These are phyloP conservation scores for Stentor coeruleus DNA, from an alignment of 73 alveolate genomes.

Conservation along the genomic window DNA sequence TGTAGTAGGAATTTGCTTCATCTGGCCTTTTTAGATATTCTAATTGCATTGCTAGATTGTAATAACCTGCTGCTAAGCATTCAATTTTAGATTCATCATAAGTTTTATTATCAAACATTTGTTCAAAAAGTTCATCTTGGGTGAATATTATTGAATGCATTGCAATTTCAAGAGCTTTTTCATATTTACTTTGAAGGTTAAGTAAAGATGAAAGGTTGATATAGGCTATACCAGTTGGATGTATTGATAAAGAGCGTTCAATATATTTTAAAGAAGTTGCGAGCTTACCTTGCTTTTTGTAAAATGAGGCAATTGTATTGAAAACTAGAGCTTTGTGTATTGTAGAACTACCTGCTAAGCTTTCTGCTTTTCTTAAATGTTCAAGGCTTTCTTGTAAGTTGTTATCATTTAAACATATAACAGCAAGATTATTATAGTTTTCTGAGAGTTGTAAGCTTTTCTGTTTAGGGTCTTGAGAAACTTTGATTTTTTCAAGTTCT, in stretches of 20 bases:
- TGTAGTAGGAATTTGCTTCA: neutral
- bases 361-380: neutral
- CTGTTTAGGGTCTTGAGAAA: too few species aligned
- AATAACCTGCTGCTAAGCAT: neutral
- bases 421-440: neutral
- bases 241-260: neutral
- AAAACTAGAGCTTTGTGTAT: neutral
- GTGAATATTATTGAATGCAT: neutral
- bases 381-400: neutral
- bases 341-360: neutral
- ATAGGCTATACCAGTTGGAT: neutral
- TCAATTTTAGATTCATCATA: neutral
- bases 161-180: neutral
- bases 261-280: neutral
- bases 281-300: neutral
- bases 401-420: neutral
- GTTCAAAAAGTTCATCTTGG: neutral
- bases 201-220: neutral
- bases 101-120: neutral
- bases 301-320: neutral
- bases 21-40: slow-evolving; percentile 17
- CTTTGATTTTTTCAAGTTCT: neutral
- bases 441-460: neutral
- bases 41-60: slow-evolving; percentile 8
- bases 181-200: neutral